Evolutionary conservation across 805 yeast genomes (phyloP).

Genomic region (Diddensiella santjacobensis): DNA sequence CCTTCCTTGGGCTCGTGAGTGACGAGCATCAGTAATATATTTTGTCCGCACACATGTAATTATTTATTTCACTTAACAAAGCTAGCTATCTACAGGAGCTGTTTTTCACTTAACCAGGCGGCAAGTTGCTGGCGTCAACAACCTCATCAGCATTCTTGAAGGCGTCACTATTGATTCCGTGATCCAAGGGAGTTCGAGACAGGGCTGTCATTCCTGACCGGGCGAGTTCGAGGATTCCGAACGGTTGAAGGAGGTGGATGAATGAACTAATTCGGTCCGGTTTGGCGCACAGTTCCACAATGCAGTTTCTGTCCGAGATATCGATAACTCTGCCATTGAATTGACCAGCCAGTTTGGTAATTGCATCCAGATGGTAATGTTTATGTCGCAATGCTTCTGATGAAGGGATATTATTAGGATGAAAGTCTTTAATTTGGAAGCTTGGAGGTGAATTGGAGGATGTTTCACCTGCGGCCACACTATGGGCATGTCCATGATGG

Average conservation of each 20-base stretch:
- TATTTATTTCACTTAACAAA: slow-evolving; percentile 1
- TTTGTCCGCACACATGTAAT: background rate
- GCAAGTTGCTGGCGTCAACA: slow-evolving; percentile 85
- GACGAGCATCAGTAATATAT: too few relatives aligned
- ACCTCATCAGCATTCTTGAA: slow-evolving; percentile 55
- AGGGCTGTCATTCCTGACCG: slow-evolving; percentile 99
- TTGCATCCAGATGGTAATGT: slow-evolving; percentile 81
- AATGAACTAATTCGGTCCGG: slow-evolving; percentile 86
- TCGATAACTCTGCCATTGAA: slow-evolving; percentile 94
- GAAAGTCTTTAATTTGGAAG: slow-evolving; percentile 46
- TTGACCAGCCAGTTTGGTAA: slow-evolving; percentile 72
- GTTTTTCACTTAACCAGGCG: slow-evolving; percentile 70
- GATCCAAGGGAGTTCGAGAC: slow-evolving; percentile 87
- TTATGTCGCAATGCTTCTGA: slow-evolving; percentile 93
- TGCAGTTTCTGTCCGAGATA: slow-evolving; percentile 87
- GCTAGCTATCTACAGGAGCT: background rate
- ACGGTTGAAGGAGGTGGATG: slow-evolving; percentile 86
- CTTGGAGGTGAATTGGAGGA: slow-evolving; percentile 33
- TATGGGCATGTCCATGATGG: slow-evolving; percentile 56
- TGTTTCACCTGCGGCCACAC: slow-evolving; percentile 35
- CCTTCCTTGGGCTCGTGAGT: background rate
- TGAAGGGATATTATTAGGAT: slow-evolving; percentile 85
- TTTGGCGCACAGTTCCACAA: slow-evolving; percentile 91
- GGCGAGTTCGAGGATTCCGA: slow-evolving; percentile 93
- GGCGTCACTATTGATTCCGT: slow-evolving; percentile 41